A percentile compares a stretch with the other conserved stretches of the same genome.
Conservation (phyloP, 345 rosid species). For the Eutrema yunnanense region DNA sequence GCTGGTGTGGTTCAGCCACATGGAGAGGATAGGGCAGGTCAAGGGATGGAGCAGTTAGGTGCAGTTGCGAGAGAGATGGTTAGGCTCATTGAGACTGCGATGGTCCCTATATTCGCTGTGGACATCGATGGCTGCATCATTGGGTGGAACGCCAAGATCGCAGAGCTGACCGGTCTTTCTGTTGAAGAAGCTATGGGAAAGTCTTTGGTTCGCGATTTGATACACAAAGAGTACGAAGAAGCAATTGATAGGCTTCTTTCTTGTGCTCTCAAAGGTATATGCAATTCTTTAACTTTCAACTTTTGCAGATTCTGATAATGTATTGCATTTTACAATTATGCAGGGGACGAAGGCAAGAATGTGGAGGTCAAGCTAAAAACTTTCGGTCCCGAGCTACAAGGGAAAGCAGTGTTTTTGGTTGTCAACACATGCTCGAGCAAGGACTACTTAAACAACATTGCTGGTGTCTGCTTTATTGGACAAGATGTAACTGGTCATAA, state of each 20-base stretch:
- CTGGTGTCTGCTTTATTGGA: conserved; percentile 90
- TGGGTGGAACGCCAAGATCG: conserved; percentile 94
- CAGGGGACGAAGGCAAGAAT: conserved; percentile 86
- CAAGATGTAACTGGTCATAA: conserved; percentile 88
- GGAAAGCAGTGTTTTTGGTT: conserved; percentile 68
- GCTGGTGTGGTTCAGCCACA: conserved; percentile 28
- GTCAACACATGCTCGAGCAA: conserved; percentile 92
- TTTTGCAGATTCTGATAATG: not conserved
- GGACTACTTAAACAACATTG: conserved; percentile 72
- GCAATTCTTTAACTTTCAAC: conserved; percentile 11
- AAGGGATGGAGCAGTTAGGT: conserved; percentile 79
- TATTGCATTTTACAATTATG: conserved; percentile 9
- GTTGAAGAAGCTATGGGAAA: conserved; percentile 94
- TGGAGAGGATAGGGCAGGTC: conserved; percentile 56
- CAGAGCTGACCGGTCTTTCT: conserved; percentile 80
- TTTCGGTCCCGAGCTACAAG: conserved; percentile 45
- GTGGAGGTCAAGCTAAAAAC: conserved; percentile 85
- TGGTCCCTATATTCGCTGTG: conserved; percentile 91
- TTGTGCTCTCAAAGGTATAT: conserved; percentile 69
- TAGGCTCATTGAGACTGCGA: conserved; percentile 90
- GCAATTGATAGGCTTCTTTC: conserved; percentile 60
- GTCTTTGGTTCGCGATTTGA: conserved; percentile 72
- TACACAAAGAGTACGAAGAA: conserved; percentile 66
- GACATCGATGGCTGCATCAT: conserved; percentile 69
- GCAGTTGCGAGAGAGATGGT: conserved; percentile 98